These are phyloP conservation scores for Trypanosoma cruzi DNA, from an alignment of 208 protist species.

Conservation along the genomic window DNA sequence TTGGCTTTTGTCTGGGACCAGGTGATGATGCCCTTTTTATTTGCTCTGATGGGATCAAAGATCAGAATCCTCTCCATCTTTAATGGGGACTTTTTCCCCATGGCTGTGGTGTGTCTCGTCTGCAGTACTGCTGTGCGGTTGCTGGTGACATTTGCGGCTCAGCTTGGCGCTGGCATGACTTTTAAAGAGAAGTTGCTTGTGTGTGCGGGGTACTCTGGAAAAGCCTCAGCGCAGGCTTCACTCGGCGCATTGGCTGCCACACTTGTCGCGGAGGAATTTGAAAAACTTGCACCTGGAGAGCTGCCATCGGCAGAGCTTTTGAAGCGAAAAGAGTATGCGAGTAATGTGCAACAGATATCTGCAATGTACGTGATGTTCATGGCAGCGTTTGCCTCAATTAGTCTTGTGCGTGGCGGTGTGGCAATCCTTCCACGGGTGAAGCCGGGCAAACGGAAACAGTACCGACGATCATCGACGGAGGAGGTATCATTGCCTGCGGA, in stretches of 20 bases:
- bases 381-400: constrained; percentile 64
- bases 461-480: neutral
- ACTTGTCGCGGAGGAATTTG: constrained; percentile 48
- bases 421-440: constrained; percentile 36
- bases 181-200: constrained; percentile 65
- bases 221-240: constrained; percentile 79
- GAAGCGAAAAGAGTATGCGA: constrained; percentile 43
- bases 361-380: constrained; percentile 86
- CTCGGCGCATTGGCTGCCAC: constrained; percentile 66
- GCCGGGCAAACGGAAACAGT: neutral
- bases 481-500: neutral
- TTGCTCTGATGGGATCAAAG: constrained; percentile 74
- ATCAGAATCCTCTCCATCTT: constrained; percentile 69
- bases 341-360: constrained; percentile 71
- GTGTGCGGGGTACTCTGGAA: constrained; percentile 69
- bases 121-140: constrained; percentile 62
- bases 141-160: constrained; percentile 50
- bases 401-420: constrained; percentile 59
- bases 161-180: constrained; percentile 51
- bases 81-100: constrained; percentile 66
- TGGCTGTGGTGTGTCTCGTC: constrained; percentile 59
- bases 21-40: constrained; percentile 70
- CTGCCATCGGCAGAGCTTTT: constrained; percentile 25
- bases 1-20: constrained; percentile 76
- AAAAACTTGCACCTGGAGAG: constrained; percentile 31